Percentiles rank a stretch among this genome's conserved stretches.
Conservation (phyloP, 495 filamentous ascomycete species). For the Penicillium taxi region DNA sequence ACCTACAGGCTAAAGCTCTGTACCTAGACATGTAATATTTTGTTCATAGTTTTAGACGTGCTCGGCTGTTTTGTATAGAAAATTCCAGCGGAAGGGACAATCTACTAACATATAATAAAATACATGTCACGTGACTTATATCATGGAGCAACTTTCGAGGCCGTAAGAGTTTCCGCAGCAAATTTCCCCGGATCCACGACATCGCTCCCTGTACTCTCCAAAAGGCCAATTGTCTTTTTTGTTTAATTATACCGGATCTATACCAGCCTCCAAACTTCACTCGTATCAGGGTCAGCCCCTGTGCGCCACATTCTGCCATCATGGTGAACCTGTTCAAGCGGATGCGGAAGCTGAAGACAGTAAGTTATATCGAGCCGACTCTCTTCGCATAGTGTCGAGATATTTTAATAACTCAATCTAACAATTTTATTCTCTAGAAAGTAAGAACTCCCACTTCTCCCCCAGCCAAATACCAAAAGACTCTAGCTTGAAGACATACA, state of each 20-base stretch:
- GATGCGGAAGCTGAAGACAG: constrained; percentile 67
- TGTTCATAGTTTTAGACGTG: no score
- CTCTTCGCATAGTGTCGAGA: not conserved
- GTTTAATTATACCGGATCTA: no score
- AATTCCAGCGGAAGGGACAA: no score
- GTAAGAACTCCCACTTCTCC: constrained; percentile 25
- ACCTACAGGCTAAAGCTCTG: not conserved
- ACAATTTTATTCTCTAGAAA: constrained; percentile 15
- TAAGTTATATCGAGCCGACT: constrained; percentile 38
- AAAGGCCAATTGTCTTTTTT: constrained; percentile 5
- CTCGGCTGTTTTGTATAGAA: no score
- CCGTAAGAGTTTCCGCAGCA: constrained; percentile 17
- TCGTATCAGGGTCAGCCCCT: constrained; percentile 14
- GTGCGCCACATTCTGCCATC: constrained; percentile 19
- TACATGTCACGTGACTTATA: constrained; percentile 21
- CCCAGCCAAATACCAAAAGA: constrained; percentile 1
- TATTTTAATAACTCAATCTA: constrained; percentile 3
- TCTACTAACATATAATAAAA: no score
- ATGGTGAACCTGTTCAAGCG: constrained; percentile 78
- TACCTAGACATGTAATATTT: no score
- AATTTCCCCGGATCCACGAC: constrained; percentile 22
- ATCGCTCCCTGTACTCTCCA: constrained; percentile 1
- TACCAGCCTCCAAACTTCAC: not conserved
- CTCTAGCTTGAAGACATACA: not conserved
- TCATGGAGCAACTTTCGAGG: constrained; percentile 23